phyloP scores from a whole-genome alignment of 345 rosid genomes.

The Syzygium aqueum region DNA sequence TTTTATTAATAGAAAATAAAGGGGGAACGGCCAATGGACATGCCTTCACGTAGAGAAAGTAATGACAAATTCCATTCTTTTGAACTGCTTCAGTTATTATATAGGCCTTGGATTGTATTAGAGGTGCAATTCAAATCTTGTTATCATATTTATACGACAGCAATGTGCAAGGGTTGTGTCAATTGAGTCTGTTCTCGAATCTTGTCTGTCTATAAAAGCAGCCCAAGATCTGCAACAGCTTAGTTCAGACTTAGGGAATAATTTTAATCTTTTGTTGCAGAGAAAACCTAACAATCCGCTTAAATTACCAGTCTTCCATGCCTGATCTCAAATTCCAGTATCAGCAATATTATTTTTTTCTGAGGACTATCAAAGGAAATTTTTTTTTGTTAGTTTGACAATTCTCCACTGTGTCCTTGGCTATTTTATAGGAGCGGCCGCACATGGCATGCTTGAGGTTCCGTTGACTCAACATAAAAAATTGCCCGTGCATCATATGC shows the following conservation, averaged over 20 bases:
- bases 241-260: neutral
- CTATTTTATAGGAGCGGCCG: neutral
- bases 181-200: neutral
- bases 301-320: neutral
- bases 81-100: neutral
- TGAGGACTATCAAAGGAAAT: neutral
- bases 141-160: neutral
- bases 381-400: neutral
- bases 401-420: neutral
- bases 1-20: neutral
- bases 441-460: neutral
- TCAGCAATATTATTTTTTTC: neutral
- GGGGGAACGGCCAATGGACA: neutral
- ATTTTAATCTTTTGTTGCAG: neutral
- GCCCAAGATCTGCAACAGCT: neutral
- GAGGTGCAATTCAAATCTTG: neutral
- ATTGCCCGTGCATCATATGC: neutral
- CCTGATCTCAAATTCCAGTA: neutral
- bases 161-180: neutral
- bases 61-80: neutral
- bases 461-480: neutral
- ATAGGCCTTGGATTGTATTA: neutral
- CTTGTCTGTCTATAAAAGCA: neutral
- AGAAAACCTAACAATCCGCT: neutral
- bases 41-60: neutral